Percentiles rank a stretch among this genome's conserved stretches.
Evolutionary conservation across 208 protist genomes (phyloP).

Genomic region (Angomonas deanei): DNA sequence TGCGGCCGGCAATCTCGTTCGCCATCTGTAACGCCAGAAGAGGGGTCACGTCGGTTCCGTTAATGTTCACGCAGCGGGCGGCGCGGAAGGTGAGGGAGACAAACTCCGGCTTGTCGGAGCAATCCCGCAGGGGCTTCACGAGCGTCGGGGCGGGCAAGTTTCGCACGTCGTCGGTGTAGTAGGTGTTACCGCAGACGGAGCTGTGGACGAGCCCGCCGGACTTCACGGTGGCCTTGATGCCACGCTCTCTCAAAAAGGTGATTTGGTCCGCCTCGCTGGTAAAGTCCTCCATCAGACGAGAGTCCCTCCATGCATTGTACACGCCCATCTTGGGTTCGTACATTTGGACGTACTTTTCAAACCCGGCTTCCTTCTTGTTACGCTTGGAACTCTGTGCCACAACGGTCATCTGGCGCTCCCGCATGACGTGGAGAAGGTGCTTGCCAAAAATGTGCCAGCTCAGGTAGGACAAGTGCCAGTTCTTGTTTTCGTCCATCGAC

Average conservation of each 20-base stretch:
- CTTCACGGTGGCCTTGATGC: constrained; percentile 56
- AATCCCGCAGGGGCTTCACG: constrained; percentile 56
- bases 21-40: constrained; percentile 77
- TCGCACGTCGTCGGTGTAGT: constrained; percentile 64
- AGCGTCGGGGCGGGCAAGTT: constrained; percentile 47
- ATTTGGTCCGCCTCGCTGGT: constrained; percentile 67
- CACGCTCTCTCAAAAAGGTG: constrained; percentile 61
- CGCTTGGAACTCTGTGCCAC: constrained; percentile 85
- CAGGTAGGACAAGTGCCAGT: constrained; percentile 87
- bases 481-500: constrained; percentile 70
- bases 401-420: constrained; percentile 68
- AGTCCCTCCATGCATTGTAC: constrained; percentile 90
- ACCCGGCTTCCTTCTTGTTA: constrained; percentile 80
- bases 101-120: constrained; percentile 68
- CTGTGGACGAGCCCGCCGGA: constrained; percentile 62
- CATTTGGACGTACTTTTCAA: constrained; percentile 86
- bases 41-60: constrained; percentile 74
- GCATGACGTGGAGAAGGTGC: constrained; percentile 71
- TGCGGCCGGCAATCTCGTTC: constrained; percentile 86
- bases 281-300: constrained; percentile 80
- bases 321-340: constrained; percentile 82
- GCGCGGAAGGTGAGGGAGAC: constrained; percentile 69
- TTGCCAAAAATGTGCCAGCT: constrained; percentile 82
- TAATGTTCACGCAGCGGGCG: constrained; percentile 77
- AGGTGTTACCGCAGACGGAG: constrained; percentile 82